Conservation (phyloP, 2,329 filamentous ascomycete species). For the Aspergillus novoparasiticus region DNA sequence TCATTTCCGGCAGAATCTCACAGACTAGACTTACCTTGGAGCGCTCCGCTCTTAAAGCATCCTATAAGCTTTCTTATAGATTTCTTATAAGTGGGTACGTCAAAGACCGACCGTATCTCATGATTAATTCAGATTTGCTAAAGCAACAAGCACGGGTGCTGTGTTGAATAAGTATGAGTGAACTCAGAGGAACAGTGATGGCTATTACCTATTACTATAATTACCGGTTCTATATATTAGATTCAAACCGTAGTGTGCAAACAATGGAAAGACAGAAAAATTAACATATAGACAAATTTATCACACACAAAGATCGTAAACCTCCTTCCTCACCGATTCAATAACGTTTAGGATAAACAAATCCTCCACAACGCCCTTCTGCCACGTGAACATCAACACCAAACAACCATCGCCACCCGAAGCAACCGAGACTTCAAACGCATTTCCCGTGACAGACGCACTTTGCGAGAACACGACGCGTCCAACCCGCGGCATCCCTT, state of each 20-base stretch:
- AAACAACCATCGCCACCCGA: conserved; percentile 50
- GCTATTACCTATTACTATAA: neutral
- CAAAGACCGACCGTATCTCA: too few relatives aligned
- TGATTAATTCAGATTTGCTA: too few relatives aligned
- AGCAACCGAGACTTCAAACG: conserved; percentile 43
- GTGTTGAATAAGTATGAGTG: neutral
- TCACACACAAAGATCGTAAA: conserved; percentile 12
- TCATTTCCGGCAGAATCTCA: neutral
- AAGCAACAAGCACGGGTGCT: too few relatives aligned
- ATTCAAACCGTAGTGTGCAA: neutral
- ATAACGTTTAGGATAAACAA: conserved; percentile 24
- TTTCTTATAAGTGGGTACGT: too few relatives aligned
- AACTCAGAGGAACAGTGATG: too few relatives aligned
- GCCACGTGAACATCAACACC: conserved; percentile 46
- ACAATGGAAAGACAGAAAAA: neutral
- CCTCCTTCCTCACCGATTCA: conserved; percentile 20
- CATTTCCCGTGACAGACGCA: conserved; percentile 40
- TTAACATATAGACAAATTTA: neutral
- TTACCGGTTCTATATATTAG: neutral
- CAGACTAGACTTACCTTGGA: neutral
- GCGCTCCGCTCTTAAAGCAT: too few relatives aligned
- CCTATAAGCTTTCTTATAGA: too few relatives aligned
- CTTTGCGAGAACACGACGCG: conserved; percentile 51
- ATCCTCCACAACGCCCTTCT: conserved; percentile 38
- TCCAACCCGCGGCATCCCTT: conserved; percentile 33